phyloP scores from a whole-genome alignment of 345 rosid species.

The Cardamine chenopodiifolia region DNA sequence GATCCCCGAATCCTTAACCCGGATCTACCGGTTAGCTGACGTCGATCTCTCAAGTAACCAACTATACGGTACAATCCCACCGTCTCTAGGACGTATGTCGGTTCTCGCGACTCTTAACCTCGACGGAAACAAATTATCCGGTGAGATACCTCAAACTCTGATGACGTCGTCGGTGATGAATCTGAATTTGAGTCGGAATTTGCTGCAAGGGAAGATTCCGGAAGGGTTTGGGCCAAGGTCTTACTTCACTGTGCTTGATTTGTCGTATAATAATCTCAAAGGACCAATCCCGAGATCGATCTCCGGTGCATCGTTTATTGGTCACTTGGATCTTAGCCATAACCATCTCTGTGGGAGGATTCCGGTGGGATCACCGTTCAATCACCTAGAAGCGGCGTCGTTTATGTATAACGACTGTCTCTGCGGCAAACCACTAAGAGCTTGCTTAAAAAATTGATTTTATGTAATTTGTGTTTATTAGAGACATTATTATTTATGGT shows the following conservation, averaged over 20 bases:
- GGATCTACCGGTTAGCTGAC: constrained; percentile 81
- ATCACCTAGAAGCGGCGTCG: constrained; percentile 84
- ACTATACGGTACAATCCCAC: constrained; percentile 65
- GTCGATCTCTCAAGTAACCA: constrained; percentile 72
- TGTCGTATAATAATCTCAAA: constrained; percentile 60
- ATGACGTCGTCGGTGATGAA: constrained; percentile 60
- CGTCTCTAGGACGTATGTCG: constrained; percentile 72
- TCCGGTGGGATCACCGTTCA: constrained; percentile 74
- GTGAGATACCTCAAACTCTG: constrained; percentile 57
- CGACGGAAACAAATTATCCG: constrained; percentile 66
- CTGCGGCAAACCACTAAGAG: constrained; percentile 74
- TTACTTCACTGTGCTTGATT: constrained; percentile 70
- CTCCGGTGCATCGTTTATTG: constrained; percentile 63
- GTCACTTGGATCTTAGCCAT: constrained; percentile 87
- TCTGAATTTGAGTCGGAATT: constrained; percentile 70
- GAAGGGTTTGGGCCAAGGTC: constrained; percentile 76
- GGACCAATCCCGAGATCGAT: constrained; percentile 69
- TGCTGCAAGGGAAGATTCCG: constrained; percentile 58
- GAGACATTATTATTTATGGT: constrained; percentile 21
- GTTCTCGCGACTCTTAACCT: constrained; percentile 82
- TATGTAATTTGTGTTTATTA: constrained; percentile 17
- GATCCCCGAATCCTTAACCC: constrained; percentile 62
- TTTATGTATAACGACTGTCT: constrained; percentile 72
- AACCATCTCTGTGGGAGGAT: constrained; percentile 84
- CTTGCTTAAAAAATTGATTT: constrained; percentile 47